phyloP scores from a whole-genome alignment of 2,329 filamentous ascomycete species.

The Fusarium continuum region DNA sequence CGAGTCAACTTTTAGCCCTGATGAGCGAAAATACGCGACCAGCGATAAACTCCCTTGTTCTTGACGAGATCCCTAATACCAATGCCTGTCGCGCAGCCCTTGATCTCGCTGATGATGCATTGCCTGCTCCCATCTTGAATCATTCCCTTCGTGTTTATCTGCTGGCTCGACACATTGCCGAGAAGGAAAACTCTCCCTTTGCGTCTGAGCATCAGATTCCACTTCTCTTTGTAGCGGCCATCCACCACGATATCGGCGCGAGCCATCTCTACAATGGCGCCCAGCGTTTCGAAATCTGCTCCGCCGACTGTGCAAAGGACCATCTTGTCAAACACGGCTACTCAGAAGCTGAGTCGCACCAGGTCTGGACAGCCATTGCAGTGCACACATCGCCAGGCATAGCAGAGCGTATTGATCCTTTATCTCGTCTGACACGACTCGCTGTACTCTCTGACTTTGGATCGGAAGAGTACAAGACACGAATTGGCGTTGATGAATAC shows the following conservation, averaged over 20 bases:
- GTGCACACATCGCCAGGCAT: conserved; percentile 50
- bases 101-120: conserved; percentile 17
- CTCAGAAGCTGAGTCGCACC: conserved; percentile 39
- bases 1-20: background rate
- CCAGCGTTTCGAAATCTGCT: conserved; percentile 50
- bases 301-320: conserved; percentile 45
- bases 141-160: conserved; percentile 46
- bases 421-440: conserved; percentile 45
- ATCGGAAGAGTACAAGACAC: conserved; percentile 16
- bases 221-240: conserved; percentile 48
- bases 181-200: conserved; percentile 31
- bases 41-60: background rate
- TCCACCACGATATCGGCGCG: conserved; percentile 50
- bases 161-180: conserved; percentile 36
- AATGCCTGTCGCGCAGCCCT: conserved; percentile 31
- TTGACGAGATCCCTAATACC: conserved; percentile 19
- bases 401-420: conserved; percentile 49
- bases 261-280: conserved; percentile 43
- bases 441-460: conserved; percentile 48
- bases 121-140: conserved; percentile 45
- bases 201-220: conserved; percentile 1
- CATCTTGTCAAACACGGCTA: conserved; percentile 42
- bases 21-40: background rate
- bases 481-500: conserved; percentile 12
- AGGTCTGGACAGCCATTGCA: conserved; percentile 50